These are phyloP conservation scores for Paramecium sonneborni DNA, from an alignment of 73 alveolate species.

Conservation along the genomic window DNA sequence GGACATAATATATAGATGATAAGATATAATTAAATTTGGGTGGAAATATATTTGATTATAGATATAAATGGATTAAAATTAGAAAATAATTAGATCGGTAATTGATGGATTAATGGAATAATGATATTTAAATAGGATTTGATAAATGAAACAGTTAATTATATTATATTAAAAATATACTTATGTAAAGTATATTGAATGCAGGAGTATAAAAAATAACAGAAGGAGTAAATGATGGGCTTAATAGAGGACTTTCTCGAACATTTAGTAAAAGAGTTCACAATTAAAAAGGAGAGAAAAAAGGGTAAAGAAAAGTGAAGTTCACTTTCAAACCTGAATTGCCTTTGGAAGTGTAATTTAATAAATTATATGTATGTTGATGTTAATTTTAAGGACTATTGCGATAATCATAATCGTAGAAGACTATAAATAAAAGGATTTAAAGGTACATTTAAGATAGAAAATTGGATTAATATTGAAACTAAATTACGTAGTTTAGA, in stretches of 20 bases:
- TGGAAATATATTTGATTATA: no score
- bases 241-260: not conserved
- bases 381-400: not conserved
- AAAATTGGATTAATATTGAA: conserved; percentile 23
- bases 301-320: not conserved
- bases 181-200: not conserved
- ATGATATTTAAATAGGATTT: not conserved
- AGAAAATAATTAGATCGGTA: no score
- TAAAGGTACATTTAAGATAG: conserved; percentile 49
- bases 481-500: not conserved
- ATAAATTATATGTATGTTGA: not conserved
- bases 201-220: not conserved
- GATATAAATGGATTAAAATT: no score
- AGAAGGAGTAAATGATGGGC: not conserved
- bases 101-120: not conserved
- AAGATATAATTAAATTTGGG: no score
- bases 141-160: not conserved
- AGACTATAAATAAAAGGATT: not conserved
- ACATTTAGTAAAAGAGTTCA: not conserved
- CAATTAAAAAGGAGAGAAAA: not conserved
- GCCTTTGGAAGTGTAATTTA: not conserved
- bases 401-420: not conserved
- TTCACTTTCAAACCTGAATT: not conserved
- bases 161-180: not conserved
- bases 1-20: no score